phyloP scores from a whole-genome alignment of 179 eudicot genomes.

The Vitellaria paradoxa region DNA sequence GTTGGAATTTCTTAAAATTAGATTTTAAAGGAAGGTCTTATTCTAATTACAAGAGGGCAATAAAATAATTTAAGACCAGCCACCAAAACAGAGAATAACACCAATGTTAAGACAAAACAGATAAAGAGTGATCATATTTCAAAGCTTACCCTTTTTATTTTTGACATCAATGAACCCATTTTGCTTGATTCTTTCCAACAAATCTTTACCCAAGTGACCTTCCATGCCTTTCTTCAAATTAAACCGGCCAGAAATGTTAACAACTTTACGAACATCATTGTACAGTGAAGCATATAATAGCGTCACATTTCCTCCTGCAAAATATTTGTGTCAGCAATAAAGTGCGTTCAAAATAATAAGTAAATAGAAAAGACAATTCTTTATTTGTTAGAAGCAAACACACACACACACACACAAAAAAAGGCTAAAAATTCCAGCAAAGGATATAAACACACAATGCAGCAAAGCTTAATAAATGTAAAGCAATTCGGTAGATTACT shows the following conservation, averaged over 20 bases:
- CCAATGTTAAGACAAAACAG: neutral
- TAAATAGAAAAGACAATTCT: neutral
- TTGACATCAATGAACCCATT: constrained; percentile 65
- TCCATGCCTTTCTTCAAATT: constrained; percentile 72
- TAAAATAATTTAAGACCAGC: constrained; percentile 1
- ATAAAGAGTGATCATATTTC: neutral
- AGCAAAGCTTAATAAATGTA: neutral
- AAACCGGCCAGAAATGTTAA: constrained; percentile 83
- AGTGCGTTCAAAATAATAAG: neutral
- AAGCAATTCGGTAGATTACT: neutral
- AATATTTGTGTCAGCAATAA: constrained; percentile 6
- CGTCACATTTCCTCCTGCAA: constrained; percentile 86
- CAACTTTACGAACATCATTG: constrained; percentile 47
- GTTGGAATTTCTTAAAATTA: neutral
- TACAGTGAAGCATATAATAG: constrained; percentile 78
- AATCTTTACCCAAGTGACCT: constrained; percentile 76
- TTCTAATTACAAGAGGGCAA: too few species aligned
- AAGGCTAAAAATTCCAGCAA: too few species aligned
- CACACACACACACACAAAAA: too few species aligned
- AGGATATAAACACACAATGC: too few species aligned
- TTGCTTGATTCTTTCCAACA: constrained; percentile 44
- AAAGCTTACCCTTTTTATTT: constrained; percentile 50
- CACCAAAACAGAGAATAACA: neutral
- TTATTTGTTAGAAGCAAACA: neutral
- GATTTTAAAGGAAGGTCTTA: neutral